A percentile compares a stretch with the other conserved stretches of the same genome.
Conservation (phyloP, 73 alveolate species). For the Paraurostyla sp. region DNA sequence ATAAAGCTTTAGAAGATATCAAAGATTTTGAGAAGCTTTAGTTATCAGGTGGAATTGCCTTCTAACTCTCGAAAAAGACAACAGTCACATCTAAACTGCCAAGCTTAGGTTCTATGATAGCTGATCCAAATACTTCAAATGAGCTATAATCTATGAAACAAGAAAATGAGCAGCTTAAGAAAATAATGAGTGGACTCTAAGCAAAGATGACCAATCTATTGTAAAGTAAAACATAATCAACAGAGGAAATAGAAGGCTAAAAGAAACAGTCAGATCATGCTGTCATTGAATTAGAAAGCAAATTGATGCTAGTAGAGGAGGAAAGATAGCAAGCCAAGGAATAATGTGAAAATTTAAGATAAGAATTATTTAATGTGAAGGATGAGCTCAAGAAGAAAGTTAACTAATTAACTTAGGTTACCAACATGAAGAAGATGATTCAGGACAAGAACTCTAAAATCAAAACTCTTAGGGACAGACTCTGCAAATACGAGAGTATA, state of each 20-base stretch:
- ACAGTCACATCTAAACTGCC: constrained; percentile 52
- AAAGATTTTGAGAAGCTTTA: constrained; percentile 58
- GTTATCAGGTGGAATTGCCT: not conserved
- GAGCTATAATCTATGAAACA: not conserved
- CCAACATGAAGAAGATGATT: constrained; percentile 72
- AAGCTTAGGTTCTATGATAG: constrained; percentile 40
- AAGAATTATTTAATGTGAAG: constrained; percentile 28
- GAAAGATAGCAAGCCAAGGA: constrained; percentile 15
- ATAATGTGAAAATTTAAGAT: constrained; percentile 12
- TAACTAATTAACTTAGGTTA: constrained; percentile 67
- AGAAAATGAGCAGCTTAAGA: constrained; percentile 31
- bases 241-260: not conserved
- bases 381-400: constrained; percentile 68
- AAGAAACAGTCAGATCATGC: not conserved
- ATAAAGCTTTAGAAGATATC: constrained; percentile 68
- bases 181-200: constrained; percentile 19
- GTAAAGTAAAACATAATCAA: not conserved
- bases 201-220: constrained; percentile 32
- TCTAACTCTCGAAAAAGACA: constrained; percentile 18
- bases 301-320: not conserved
- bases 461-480: constrained; percentile 53
- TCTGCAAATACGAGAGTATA: constrained; percentile 40
- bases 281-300: not conserved
- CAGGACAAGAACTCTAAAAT: constrained; percentile 67
- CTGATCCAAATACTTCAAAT: not conserved